A percentile compares a stretch with the other conserved stretches of the same genome.
Conservation (phyloP, 2,329 filamentous ascomycete species). For the Exophiala sideris region DNA sequence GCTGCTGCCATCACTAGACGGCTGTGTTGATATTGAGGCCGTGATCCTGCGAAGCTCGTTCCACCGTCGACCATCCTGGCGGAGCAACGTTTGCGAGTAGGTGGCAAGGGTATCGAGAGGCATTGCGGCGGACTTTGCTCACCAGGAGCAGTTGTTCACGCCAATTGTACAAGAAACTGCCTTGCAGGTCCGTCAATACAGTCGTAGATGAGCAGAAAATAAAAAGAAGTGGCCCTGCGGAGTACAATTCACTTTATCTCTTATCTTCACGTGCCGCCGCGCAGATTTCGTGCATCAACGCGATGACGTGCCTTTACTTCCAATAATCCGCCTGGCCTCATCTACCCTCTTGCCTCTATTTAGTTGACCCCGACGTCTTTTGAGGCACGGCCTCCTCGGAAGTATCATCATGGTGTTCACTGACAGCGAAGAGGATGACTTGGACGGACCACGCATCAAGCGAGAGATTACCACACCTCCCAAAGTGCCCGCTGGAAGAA, state of each 20-base stretch:
- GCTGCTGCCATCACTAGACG: slow-evolving; percentile 85
- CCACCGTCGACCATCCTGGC: slow-evolving; percentile 84
- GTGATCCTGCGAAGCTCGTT: slow-evolving; percentile 89
- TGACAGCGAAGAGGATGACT: slow-evolving; percentile 25
- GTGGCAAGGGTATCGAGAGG: slow-evolving; percentile 91
- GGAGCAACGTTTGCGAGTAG: slow-evolving; percentile 80
- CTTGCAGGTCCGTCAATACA: no score
- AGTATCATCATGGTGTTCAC: slow-evolving; percentile 17
- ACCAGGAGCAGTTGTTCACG: no score
- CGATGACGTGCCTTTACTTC: not conserved
- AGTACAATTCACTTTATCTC: no score
- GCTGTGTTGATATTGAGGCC: slow-evolving; percentile 87
- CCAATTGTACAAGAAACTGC: no score
- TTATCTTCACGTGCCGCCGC: slow-evolving; percentile 10
- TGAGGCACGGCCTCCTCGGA: not conserved
- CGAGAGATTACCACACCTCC: not conserved
- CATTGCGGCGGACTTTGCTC: slow-evolving; percentile 53
- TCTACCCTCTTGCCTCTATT: not conserved
- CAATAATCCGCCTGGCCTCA: not conserved
- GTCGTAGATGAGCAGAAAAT: no score
- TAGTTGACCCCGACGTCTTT: not conserved
- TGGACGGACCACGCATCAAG: slow-evolving; percentile 13
- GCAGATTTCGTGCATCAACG: slow-evolving; percentile 7
- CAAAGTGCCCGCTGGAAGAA: slow-evolving; percentile 1
- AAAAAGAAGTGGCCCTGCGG: no score